Base-by-base conservation (phyloP, 1,284 basidiomycete species). In the Pseudozyma sp. region DNA sequence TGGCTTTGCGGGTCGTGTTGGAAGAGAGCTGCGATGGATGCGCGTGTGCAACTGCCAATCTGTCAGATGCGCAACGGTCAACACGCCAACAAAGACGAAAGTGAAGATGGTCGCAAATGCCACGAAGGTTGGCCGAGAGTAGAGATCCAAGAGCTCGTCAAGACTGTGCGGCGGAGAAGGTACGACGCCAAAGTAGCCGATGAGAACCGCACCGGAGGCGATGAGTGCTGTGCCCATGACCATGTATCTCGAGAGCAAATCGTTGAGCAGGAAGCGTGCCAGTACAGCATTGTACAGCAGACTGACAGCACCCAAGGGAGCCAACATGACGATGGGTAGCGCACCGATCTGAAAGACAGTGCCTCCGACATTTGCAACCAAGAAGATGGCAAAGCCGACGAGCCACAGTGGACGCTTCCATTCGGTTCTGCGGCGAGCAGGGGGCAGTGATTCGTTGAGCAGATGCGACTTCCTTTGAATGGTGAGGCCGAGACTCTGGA, bases 251-350 rank as follows among this genome's bases (percentile, higher is more conserved):
- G 93, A 93, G 85, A 97, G 93, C 19, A 90, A 88, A 81, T 96
- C 94, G 42, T 93, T 92, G 19, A 97, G 88, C 43, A 97, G 88
- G 52, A 96, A 83, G 31, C 90, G 89, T 10, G 94, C 94, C 75
- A 97, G 94, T 79, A 97, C 90, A 4, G 94, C 94, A 85, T 98
- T 98, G 92, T 93, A 97, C 29, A 97, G 88, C 35, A 98, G 89
- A 7, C 93, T 94, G 46, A 88, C 92, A 1, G 94, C 95, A 19
- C 95, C 95, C 2, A 98, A 88, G 0, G 94, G 94, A 1, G 82
- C 82, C 31, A 84, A 71, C 60, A 84, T 83, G 42, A 83, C 81
- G 37, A 84, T 81, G 7, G 82, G 82, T 10, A 98, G 88, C 0
- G 94, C 93, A 7, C 94, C 94, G 56, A 98, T 94, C 86, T 97